Percentiles rank a stretch among this genome's conserved stretches.
phyloP scores from a whole-genome alignment of 1,139 yeast species.

The Hyphopichia fennica region DNA sequence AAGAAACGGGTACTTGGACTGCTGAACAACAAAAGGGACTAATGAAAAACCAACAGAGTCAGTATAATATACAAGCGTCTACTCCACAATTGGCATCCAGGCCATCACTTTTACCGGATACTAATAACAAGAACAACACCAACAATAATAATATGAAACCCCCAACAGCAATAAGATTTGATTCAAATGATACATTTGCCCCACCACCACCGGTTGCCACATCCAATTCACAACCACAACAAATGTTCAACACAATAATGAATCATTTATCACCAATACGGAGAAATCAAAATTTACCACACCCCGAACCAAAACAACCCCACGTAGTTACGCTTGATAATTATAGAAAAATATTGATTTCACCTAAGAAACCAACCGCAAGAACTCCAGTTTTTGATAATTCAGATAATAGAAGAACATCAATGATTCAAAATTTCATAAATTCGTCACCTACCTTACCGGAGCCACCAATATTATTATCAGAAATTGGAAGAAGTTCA shows the following conservation, averaged over 20 bases:
- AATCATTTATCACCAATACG: constrained; percentile 13
- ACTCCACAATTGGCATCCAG: constrained; percentile 34
- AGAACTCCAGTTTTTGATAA: constrained; percentile 22
- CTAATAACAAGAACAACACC: not conserved
- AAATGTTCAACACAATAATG: constrained; percentile 4
- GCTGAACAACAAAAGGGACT: constrained; percentile 24
- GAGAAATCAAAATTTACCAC: not conserved
- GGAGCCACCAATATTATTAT: constrained; percentile 42
- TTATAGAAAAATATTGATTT: constrained; percentile 36
- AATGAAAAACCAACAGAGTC: constrained; percentile 10
- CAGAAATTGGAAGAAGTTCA: constrained; percentile 26
- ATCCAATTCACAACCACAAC: constrained; percentile 7
- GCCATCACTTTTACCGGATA: constrained; percentile 8
- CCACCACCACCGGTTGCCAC: constrained; percentile 23
- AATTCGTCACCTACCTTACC: constrained; percentile 56
- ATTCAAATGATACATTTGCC: constrained; percentile 25
- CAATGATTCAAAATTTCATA: constrained; percentile 41
- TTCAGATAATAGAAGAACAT: constrained; percentile 29
- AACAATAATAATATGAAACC: not conserved
- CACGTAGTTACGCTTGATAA: constrained; percentile 19
- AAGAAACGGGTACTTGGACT: constrained; percentile 44
- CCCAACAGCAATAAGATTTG: constrained; percentile 14
- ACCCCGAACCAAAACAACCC: not conserved
- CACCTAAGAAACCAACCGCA: constrained; percentile 27
- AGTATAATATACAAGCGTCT: constrained; percentile 24